Percentiles rank a stretch among this genome's conserved stretches.
Evolutionary conservation across 2,329 filamentous ascomycete species (phyloP).

Genomic region (Stagonosporopsis tanaceti): DNA sequence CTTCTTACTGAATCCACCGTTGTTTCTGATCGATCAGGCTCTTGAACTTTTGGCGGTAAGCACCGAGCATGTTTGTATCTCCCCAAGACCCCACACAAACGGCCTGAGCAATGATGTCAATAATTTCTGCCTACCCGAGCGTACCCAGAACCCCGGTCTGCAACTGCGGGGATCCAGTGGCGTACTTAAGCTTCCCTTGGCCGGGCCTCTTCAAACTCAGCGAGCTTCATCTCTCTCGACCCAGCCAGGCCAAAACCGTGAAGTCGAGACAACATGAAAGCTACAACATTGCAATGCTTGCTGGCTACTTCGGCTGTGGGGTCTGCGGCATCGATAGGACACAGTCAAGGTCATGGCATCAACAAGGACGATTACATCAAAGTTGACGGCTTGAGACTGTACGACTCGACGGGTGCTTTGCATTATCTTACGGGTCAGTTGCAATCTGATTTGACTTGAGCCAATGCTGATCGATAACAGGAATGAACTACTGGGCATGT

Average conservation of each 20-base stretch:
- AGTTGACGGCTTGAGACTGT: conserved; percentile 46
- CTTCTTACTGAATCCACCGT: no score
- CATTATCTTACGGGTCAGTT: conserved; percentile 47
- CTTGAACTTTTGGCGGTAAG: no score
- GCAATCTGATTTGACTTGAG: no score
- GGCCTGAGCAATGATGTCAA: background rate
- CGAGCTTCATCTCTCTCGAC: conserved; percentile 1
- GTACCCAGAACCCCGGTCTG: conserved; percentile 13
- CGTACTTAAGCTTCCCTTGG: background rate
- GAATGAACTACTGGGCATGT: conserved; percentile 54
- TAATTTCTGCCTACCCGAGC: background rate
- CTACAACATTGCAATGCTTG: conserved; percentile 15
- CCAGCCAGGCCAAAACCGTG: background rate
- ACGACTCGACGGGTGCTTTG: conserved; percentile 42
- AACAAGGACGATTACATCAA: conserved; percentile 47
- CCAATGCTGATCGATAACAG: conserved; percentile 18
- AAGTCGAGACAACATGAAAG: conserved; percentile 25
- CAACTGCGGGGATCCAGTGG: background rate
- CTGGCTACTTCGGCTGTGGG: conserved; percentile 25
- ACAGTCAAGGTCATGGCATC: conserved; percentile 23
- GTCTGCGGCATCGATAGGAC: conserved; percentile 14
- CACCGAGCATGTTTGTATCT: background rate
- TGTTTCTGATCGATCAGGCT: no score
- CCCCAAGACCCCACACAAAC: conserved; percentile 19
- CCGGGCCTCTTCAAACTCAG: background rate